A percentile compares a stretch with the other conserved stretches of the same genome.
These are phyloP conservation scores for Kwoniella sp. DNA, from an alignment of 768 basidiomycete genomes.

Conservation along the genomic window DNA sequence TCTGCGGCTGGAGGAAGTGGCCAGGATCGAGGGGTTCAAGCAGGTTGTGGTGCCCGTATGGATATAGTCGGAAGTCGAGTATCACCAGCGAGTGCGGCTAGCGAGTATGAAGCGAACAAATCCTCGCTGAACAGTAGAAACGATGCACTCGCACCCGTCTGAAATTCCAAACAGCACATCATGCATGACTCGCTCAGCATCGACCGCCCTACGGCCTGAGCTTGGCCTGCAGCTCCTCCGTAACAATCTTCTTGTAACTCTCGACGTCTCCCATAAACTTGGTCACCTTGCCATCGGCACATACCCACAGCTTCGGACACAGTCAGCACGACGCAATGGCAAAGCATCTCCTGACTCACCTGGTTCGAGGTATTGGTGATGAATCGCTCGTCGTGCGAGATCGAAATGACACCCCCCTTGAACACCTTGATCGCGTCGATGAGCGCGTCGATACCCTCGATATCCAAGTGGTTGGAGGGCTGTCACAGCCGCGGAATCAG, in stretches of 20 bases:
- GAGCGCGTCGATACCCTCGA: slow-evolving; percentile 92
- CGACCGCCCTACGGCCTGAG: slow-evolving; percentile 3
- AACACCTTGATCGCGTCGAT: slow-evolving; percentile 69
- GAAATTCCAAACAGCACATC: no score
- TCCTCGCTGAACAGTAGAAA: background rate
- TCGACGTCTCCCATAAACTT: slow-evolving; percentile 89
- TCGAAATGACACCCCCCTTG: slow-evolving; percentile 85
- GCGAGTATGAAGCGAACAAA: no score
- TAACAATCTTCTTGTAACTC: slow-evolving; percentile 64
- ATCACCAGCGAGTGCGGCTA: background rate
- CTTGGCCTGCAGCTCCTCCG: slow-evolving; percentile 17
- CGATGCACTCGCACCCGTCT: no score
- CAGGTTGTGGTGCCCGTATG: slow-evolving; percentile 22
- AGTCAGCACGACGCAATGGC: background rate
- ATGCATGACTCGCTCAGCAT: no score
- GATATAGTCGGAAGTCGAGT: slow-evolving; percentile 14
- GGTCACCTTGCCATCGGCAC: slow-evolving; percentile 70
- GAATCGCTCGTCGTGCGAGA: slow-evolving; percentile 82
- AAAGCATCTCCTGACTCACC: slow-evolving; percentile 53
- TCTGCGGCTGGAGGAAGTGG: slow-evolving; percentile 18
- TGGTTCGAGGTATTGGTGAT: slow-evolving; percentile 84
- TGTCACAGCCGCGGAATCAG: slow-evolving; percentile 33
- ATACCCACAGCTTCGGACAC: slow-evolving; percentile 83
- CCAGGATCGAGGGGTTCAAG: slow-evolving; percentile 17
- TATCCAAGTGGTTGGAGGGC: slow-evolving; percentile 96